Evolutionary conservation across 768 basidiomycete genomes (phyloP).

Genomic region (Gymnopilus junonius): DNA sequence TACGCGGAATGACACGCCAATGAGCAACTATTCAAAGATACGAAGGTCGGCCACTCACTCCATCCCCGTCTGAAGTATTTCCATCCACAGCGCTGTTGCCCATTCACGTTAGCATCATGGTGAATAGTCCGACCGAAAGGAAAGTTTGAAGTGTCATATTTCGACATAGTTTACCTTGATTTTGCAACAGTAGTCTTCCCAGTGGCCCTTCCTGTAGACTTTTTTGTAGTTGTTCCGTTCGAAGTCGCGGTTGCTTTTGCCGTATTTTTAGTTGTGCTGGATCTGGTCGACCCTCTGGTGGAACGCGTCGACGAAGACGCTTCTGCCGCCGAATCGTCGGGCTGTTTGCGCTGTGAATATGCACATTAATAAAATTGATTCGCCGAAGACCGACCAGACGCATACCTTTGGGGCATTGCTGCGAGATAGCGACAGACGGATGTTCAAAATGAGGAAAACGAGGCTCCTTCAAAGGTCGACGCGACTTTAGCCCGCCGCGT

Average conservation of each 20-base stretch:
- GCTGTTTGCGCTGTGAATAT: slow-evolving; percentile 59
- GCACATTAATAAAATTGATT: background rate
- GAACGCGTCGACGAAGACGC: slow-evolving; percentile 38
- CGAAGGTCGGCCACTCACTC: slow-evolving; percentile 11
- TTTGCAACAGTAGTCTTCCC: slow-evolving; percentile 7
- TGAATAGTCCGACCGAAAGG: background rate
- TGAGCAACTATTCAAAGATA: background rate
- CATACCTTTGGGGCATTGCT: slow-evolving; percentile 43
- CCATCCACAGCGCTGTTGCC: background rate
- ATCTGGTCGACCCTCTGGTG: slow-evolving; percentile 29
- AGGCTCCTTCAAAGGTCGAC: slow-evolving; percentile 11
- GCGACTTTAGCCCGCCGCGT: slow-evolving; percentile 29
- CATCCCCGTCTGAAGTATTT: slow-evolving; percentile 18
- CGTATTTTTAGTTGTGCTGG: slow-evolving; percentile 20
- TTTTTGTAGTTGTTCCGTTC: slow-evolving; percentile 5
- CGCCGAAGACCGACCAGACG: background rate
- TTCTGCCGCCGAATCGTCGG: slow-evolving; percentile 39
- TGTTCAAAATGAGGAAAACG: slow-evolving; percentile 18
- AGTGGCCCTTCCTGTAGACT: slow-evolving; percentile 6
- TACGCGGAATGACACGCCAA: background rate
- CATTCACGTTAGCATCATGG: background rate
- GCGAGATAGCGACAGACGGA: background rate
- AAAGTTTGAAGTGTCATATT: slow-evolving; percentile 1
- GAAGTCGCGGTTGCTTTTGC: slow-evolving; percentile 1
- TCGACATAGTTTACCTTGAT: slow-evolving; percentile 8